Evolutionary conservation across 305 asterid species (phyloP), one percentile per base, ranked within the genome.

Genomic region (Fraxinus paxiana): DNA sequence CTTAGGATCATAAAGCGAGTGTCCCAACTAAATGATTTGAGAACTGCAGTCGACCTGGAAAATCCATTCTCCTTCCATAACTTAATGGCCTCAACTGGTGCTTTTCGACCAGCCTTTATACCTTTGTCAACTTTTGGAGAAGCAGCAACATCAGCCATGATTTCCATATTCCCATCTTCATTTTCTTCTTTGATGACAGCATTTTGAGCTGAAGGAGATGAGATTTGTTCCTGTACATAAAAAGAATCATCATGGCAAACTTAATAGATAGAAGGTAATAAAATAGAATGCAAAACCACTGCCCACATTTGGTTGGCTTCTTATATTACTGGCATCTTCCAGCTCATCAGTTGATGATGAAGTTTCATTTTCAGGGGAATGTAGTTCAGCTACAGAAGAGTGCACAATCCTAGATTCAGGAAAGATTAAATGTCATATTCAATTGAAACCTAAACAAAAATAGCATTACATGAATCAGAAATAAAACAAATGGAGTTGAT

Each of bases 51-150:
- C 77, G 67, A 95, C 98, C 98, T 95, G 77, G 99, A 93, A 89
- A 95, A 95, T 8, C 99, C 99, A 75, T 91, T 91, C 79, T 91
- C 94, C 84, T 85, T 93, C 98, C 98, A 93, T 48, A 81, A 86
- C 56, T 90, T 88, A 33, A 91, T 87, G 82, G 83, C 88, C 61
- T 87, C 97, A 1, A 20, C 71, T 0, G 96, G 76, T 82, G 99
- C 99, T 86, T 88, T 90, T 83, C 86, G 91, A 76, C 99, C 99
- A 82, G 91, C 90, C 86, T 84, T 87, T 75, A 84, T 78, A 48
- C 84, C 82, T 89, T 91, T 91, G 77, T 54, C 73, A 54, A 85
- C 56, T 82, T 85, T 89, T 26, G 89, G 88, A 79, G 93, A 88
- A 75, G 85, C 85, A 76, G 81, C 59, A 34, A 80, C 43, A 30